Evolutionary conservation across 257 asterid species (phyloP).

Genomic region (Cinchona pubescens): DNA sequence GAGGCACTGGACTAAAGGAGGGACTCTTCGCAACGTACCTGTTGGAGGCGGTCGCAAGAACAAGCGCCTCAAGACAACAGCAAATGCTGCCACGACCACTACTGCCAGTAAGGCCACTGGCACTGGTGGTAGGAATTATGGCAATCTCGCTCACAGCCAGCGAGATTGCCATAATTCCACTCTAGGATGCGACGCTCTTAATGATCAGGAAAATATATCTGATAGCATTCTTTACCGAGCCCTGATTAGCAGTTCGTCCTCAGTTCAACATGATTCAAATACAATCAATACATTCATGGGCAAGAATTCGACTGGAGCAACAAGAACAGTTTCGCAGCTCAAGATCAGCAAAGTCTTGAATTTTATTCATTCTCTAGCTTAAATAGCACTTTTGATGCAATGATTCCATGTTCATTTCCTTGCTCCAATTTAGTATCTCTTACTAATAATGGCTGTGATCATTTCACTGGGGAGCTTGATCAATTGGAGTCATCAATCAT

Average conservation of each 20-base stretch:
- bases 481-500: conserved; percentile 41
- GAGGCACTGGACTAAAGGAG: conserved; percentile 84
- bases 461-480: conserved; percentile 36
- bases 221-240: conserved; percentile 30
- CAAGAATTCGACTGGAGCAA: conserved; percentile 4
- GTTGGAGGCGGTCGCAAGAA: conserved; percentile 71
- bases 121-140: neutral
- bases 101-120: neutral
- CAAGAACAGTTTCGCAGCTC: conserved; percentile 3
- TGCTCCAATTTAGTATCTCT: conserved; percentile 22
- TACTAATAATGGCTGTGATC: conserved; percentile 18
- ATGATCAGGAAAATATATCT: conserved; percentile 27
- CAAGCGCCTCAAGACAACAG: conserved; percentile 46
- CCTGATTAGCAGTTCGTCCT: conserved; percentile 26
- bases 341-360: conserved; percentile 18
- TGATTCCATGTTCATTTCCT: conserved; percentile 27
- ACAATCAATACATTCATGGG: neutral
- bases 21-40: conserved; percentile 70
- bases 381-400: conserved; percentile 29
- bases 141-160: neutral
- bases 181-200: neutral
- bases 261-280: conserved; percentile 24
- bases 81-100: conserved; percentile 19
- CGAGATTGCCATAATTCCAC: neutral
- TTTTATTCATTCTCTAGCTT: conserved; percentile 38